These are phyloP conservation scores for Silene conica DNA, from an alignment of 148 eudicot species.

Conservation along the genomic window DNA sequence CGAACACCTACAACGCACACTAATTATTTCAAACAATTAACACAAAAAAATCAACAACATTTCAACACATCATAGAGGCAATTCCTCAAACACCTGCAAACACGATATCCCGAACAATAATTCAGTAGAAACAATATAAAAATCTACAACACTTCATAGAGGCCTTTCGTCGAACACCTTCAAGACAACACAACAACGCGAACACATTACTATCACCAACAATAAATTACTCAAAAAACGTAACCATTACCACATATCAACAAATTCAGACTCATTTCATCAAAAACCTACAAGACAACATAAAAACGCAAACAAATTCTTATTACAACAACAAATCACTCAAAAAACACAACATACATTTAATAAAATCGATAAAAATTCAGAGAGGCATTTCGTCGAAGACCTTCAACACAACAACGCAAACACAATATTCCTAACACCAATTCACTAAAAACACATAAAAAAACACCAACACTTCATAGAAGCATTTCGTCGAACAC, in stretches of 20 bases:
- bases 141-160: neutral
- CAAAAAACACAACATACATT: too few relatives aligned
- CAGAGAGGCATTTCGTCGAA: neutral
- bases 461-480: neutral
- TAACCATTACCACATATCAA: too few relatives aligned
- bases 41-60: too few relatives aligned
- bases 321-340: neutral
- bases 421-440: too few relatives aligned
- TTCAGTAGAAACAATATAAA: too few relatives aligned
- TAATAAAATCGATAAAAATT: neutral
- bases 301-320: neutral
- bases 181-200: neutral
- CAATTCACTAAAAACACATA: too few relatives aligned
- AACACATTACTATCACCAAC: too few relatives aligned
- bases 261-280: neutral
- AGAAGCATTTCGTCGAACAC: neutral
- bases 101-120: neutral
- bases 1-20: neutral
- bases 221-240: too few relatives aligned
- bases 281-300: neutral
- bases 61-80: neutral
- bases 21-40: neutral
- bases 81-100: neutral
- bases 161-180: neutral
- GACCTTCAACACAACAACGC: too few relatives aligned